Base-by-base conservation (phyloP, 371 early-diverging fungal species). In the Mortierella sp. region DNA sequence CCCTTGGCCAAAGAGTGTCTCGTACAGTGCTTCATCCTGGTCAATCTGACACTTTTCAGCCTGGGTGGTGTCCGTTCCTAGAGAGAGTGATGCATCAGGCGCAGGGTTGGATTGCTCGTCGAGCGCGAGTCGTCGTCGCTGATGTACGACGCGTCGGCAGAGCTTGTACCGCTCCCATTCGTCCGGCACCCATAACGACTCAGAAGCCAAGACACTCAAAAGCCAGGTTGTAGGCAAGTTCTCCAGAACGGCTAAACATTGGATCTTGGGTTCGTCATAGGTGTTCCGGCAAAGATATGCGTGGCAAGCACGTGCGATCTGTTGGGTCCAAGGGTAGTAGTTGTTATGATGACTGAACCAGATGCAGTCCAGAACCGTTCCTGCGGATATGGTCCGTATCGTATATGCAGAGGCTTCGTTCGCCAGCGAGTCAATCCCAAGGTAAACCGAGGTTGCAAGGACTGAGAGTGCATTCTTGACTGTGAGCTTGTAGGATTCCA, bases 151-250 rank as follows among this genome's bases (percentile, higher is more conserved):
- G 29, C 62, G 52, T 23, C 79, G 72, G 55, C 72, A 72, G n/a
- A 68, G 61, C 30, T 60, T 45, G 60, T 77, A 77, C 19, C 79
- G 65, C 3, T 77, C 79, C 79, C 79, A 77, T 45, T 77, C 79
- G 25, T 19, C 55, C 1, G 79, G 79, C 1, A 72, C 66, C 79
- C 72, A 77, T 30, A 77, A 69, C 0, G 73, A 62, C 45, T 69
- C 72, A 1, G 79, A 69, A 0, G 65, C 69, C 26, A 72, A 11
- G 7, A 77, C 64, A 7, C 16, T 57, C 29, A 57, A 16, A 19
- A 77, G 7, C 72, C 79, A 77, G 6, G 29, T 23, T 5, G 51
- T 23, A 0, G 79, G 79, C 4, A 77, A 30, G 4, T 25, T 25
- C 29, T 77, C 79, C 57, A 77, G 72, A 28, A 77, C 66, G 7